Base-by-base conservation (phyloP, 768 basidiomycete genomes). In the Serendipita sp. region DNA sequence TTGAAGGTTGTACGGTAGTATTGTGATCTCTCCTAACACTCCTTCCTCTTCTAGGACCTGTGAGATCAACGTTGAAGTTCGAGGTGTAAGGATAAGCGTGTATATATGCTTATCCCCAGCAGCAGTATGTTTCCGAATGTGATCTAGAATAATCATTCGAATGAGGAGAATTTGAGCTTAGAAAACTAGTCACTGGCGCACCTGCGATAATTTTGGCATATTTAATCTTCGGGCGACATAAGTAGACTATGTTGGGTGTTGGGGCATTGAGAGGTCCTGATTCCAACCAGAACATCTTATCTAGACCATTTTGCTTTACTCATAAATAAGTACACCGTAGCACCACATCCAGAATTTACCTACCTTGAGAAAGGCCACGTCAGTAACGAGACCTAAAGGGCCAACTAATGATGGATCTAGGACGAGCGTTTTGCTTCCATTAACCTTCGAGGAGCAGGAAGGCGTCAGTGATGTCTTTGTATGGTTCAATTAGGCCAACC, bases 211-310 rank as follows among this genome's bases (percentile, higher is more conserved):
- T 86, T 75, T 88, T 89, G 72, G 93, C 84, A 72, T 85, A 83
- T 67, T 82, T 86, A 66, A 96, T 89, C 69, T 82, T 80, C 2
- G 95, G 92, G 36, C 93, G 81, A 73, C 90, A 95, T 7, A 99
- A 81, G 75, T 97, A 99, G 18, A 99, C 83, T 66, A 98, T 84
- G 70, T 94, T 94, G 38, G 88, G 81, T 3, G 94, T 93, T 2
- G 84, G 80, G 2, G 90, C 87, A 11, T 83, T 80, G 52, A 98
- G 75, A 7, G 90, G 85, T 16, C 94, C 94, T 10, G 86, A 74
- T 75, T 98, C 96, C 28, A 99, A 83, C 95, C 96, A 99, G 76
- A 94, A 96, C 90, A 99, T 95, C 79, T 96, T 96, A 77, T 97
- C 94, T 2, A 99, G 91, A 3, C 92, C 94, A 84, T 98, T 94